Base-by-base conservation (phyloP, 768 basidiomycete genomes). In the Pisolithus orientalis region DNA sequence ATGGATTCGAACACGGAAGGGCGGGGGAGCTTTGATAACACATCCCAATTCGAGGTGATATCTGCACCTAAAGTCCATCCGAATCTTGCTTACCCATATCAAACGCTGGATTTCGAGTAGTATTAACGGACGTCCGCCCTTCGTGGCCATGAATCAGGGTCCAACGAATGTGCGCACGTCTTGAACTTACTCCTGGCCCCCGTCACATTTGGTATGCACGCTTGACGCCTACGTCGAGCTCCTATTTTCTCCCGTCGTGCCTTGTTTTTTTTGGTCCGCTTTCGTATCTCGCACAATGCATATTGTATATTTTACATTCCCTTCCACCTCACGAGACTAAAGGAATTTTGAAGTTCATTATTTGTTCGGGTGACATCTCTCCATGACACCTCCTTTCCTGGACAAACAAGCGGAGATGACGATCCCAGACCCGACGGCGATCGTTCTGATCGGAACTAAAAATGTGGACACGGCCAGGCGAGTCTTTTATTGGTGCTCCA, bases 11-110 rank as follows among this genome's bases (percentile, higher is more conserved):
- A 61, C 14, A 47, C 53, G 52, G 72, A 70, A 46, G 74, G 73
- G 50, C 69, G 75, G 21, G 75, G 75, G 37, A 84, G 80, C 61
- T 75, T 83, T 52, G 84, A 88, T 59, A 34, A 11, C 34, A 73
- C 70, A 13, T 80, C 82, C 14, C 82, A 84, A 60, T 85, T 85
- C 60, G 85, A 87, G 67, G 76, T 84, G 37, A 76, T 85, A 29
- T 76, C 80, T 24, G 74, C 59, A 21, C 83, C 39, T 76, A 76
- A 67, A 69, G 70, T 59, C 64, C 67, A 55, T 52, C 58, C 58
- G 57, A 72, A 63, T 58, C 72, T 84, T 55, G 70, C 75, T 54
- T 83, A 83, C 62, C 83, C 84, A 21, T 83, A 83, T 60, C 73
- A 78, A 65, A 70, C 66, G 27, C 63, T 79, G 51, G 79, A 82